Conservation (phyloP, 176 grass and related monocot genomes). For the Rhynchospora breviuscula region DNA sequence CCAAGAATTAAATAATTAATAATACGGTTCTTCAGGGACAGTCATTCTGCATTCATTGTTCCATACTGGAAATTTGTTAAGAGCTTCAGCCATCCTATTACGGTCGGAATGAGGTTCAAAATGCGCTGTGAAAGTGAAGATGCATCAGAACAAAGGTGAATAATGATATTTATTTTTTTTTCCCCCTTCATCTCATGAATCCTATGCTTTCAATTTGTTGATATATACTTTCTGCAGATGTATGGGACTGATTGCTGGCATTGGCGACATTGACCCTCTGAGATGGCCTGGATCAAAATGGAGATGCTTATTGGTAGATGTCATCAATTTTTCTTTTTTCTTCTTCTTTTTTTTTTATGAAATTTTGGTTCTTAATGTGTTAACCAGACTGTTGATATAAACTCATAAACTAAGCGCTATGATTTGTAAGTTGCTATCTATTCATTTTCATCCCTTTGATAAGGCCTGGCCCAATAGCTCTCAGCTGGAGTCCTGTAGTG, state of each 20-base stretch:
- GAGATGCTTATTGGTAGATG: slow-evolving; percentile 73
- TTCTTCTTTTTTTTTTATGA: slow-evolving; percentile 2
- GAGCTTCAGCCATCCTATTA: slow-evolving; percentile 56
- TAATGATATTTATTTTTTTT: background rate
- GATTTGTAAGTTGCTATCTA: background rate
- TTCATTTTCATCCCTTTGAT: background rate
- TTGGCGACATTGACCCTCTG: slow-evolving; percentile 48
- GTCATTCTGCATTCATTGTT: slow-evolving; percentile 67
- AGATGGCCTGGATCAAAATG: slow-evolving; percentile 89
- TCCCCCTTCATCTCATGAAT: slow-evolving; percentile 2
- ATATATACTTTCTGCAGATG: slow-evolving; percentile 40
- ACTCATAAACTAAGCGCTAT: background rate
- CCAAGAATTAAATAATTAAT: slow-evolving; percentile 13
- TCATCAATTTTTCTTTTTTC: slow-evolving; percentile 6
- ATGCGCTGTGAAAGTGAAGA: slow-evolving; percentile 71
- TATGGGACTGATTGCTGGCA: slow-evolving; percentile 71
- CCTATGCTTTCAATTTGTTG: background rate
- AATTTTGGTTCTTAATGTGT: background rate
- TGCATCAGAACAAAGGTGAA: slow-evolving; percentile 64
- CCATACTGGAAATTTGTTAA: slow-evolving; percentile 76
- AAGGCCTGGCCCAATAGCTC: too few relatives aligned
- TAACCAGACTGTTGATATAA: background rate
- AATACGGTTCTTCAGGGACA: slow-evolving; percentile 43
- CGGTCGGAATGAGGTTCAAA: slow-evolving; percentile 71
- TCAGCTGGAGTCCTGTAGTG: too few relatives aligned